Evolutionary conservation across 129 eudicot species (phyloP), one percentile per base, ranked within the genome.

Genomic region (Chrysanthemum makinoi): DNA sequence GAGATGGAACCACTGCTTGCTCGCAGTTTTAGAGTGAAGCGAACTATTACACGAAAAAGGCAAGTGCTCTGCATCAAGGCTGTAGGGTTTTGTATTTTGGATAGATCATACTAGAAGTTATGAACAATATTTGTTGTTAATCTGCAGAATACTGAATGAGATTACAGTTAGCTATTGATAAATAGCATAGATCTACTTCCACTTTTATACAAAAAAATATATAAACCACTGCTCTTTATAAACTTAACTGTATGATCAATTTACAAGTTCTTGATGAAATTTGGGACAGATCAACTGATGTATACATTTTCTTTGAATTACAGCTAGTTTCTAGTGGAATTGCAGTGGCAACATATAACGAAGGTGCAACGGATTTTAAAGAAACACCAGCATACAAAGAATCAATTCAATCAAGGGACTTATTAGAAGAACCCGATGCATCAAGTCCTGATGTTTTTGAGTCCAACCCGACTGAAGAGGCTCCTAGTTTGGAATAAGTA

Each of bases 351-450:
- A 94, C 96, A 7, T 94, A 94, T 68, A 94, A 94, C 46, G 96
- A 92, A 46, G 98, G 98, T 3, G 99, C 99, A 26, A 82, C 99
- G 15, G 99, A 94, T 79, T 94, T 94, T 69, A 94, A 83, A 80
- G 88, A 86, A 68, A 94, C 99, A 20, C 72, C 96, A 6, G 95
- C 83, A 13, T 94, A 90, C 85, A 88, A 94, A 88, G 97, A 90
- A 83, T 79, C 97, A 17, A 72, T 85, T 51, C 84, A 87, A 75
- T 81, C 97, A 52, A 65, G 57, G 51, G 91, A 90, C 35, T 83
- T 85, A 53, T 72, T 83, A 65, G 91, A 87, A 79, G 90, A 78
- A 79, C 91, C 91, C 13, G 96, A 87, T 57, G 88, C 81, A 43
- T 84, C 89, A 35, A 87, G 76, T 72, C 70, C 96, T 1, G 96